Evolutionary conservation across 1,284 basidiomycete genomes (phyloP), one percentile per base, ranked within the genome.

Genomic region (Earliella scabrosa): DNA sequence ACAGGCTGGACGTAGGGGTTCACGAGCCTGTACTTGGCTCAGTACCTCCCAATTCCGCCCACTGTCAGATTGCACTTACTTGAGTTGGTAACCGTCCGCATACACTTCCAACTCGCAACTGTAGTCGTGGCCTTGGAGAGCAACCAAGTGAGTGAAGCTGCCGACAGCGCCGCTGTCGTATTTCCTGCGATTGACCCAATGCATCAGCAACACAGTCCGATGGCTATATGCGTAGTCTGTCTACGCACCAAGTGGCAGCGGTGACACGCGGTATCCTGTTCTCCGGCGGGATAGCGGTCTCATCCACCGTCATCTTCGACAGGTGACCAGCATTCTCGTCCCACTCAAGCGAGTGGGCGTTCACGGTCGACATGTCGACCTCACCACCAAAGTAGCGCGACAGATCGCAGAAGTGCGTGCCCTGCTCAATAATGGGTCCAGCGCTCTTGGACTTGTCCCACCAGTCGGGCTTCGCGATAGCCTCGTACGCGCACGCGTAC

Each of bases 321-420:
- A 99, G 83, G 27, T 87, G 73, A 27, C 97, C 97, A 3, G 97
- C 92, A 61, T 87, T 84, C 74, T 97, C 95, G 72, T 95, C 82
- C 88, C 90, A 95, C 71, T 97, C 93, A 40, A 97, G 81, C 7
- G 93, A 93, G 71, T 94, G 92, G 9, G 93, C 93, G 45, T 79
- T 80, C 36, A 98, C 95, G 43, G 86, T 86, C 56, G 82, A 76
- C 59, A 97, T 88, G 69, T 97, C 92, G 55, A 98, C 95, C 66
- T 98, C 97, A 40, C 97, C 97, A 52, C 96, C 97, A 74, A 99
- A 98, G 82, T 98, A 99, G 65, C 97, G 90, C 50, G 94, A 96
- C 41, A 96, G 81, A 73, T 94, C 92, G 66, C 88, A 90, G 74
- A 92, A 91, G 73, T 91, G 97, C 8, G 97, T 99, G 38, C 93